phyloP scores from a whole-genome alignment of 1,284 basidiomycete species.

The Ustilago xerochloae region DNA sequence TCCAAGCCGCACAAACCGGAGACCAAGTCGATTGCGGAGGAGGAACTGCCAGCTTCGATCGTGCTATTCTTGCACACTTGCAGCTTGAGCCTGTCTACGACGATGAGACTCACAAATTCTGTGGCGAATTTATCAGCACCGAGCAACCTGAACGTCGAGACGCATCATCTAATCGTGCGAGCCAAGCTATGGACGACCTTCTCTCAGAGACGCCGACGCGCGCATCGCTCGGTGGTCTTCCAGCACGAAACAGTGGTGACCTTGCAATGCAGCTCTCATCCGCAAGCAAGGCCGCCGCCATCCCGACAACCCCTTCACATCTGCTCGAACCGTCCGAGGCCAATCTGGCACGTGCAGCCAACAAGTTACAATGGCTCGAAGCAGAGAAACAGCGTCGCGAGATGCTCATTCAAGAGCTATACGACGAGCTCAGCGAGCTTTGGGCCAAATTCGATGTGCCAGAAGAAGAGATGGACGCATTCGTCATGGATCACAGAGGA shows the following conservation, averaged over 20 bases:
- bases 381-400: slow-evolving; percentile 60
- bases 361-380: slow-evolving; percentile 49
- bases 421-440: slow-evolving; percentile 66
- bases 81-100: slow-evolving; percentile 53
- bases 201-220: slow-evolving; percentile 45
- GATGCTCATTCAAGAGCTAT: slow-evolving; percentile 61
- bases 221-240: slow-evolving; percentile 36
- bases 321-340: slow-evolving; percentile 44
- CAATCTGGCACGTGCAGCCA: slow-evolving; percentile 35
- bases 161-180: neutral
- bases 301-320: slow-evolving; percentile 28
- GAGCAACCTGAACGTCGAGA: slow-evolving; percentile 29
- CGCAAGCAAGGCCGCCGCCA: slow-evolving; percentile 20
- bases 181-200: slow-evolving; percentile 29
- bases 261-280: slow-evolving; percentile 33
- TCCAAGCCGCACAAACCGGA: slow-evolving; percentile 11
- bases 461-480: slow-evolving; percentile 65
- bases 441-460: slow-evolving; percentile 66
- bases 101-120: slow-evolving; percentile 37
- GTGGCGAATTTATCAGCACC: slow-evolving; percentile 49
- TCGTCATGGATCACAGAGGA: slow-evolving; percentile 72
- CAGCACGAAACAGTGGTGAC: slow-evolving; percentile 28
- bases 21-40: slow-evolving; percentile 36
- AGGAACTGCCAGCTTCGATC: slow-evolving; percentile 44
- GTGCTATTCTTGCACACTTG: slow-evolving; percentile 53